These are phyloP conservation scores for Cerrena zonata DNA, from an alignment of 1,284 basidiomycete species.

Conservation along the genomic window DNA sequence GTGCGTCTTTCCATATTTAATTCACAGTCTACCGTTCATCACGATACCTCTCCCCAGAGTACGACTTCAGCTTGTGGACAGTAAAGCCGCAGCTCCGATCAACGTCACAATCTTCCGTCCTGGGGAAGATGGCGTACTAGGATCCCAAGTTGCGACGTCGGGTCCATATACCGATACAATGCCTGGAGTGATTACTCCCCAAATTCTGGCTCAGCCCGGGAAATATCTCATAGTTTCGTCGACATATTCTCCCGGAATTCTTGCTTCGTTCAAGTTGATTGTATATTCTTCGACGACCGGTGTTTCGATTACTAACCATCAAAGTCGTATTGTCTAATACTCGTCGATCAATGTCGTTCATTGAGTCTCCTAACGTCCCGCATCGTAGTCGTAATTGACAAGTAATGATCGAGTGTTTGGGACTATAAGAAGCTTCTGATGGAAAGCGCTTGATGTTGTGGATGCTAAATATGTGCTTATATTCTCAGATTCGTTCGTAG, in stretches of 20 bases:
- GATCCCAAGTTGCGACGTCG: slow-evolving; percentile 56
- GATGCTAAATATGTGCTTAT: no score
- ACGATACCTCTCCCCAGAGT: no score
- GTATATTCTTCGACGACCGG: slow-evolving; percentile 43
- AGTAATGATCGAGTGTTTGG: no score
- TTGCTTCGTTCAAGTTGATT: slow-evolving; percentile 55
- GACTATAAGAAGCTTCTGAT: no score
- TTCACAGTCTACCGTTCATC: background rate
- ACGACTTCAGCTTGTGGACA: slow-evolving; percentile 55
- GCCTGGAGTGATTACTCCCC: slow-evolving; percentile 63
- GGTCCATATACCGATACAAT: slow-evolving; percentile 73
- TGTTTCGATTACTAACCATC: background rate
- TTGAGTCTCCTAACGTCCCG: no score
- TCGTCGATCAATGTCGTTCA: no score
- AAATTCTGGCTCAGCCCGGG: slow-evolving; percentile 48
- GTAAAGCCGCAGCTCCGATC: slow-evolving; percentile 40
- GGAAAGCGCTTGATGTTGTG: no score
- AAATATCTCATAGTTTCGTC: slow-evolving; percentile 71
- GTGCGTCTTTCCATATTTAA: slow-evolving; percentile 35
- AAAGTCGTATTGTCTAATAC: no score
- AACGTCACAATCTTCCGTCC: slow-evolving; percentile 58
- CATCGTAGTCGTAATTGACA: no score
- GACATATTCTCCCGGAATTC: slow-evolving; percentile 59
- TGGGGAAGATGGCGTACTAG: slow-evolving; percentile 25
- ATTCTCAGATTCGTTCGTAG: no score